Conservation (phyloP, 2,329 filamentous ascomycete genomes). For the Paecilomyces sp. region DNA sequence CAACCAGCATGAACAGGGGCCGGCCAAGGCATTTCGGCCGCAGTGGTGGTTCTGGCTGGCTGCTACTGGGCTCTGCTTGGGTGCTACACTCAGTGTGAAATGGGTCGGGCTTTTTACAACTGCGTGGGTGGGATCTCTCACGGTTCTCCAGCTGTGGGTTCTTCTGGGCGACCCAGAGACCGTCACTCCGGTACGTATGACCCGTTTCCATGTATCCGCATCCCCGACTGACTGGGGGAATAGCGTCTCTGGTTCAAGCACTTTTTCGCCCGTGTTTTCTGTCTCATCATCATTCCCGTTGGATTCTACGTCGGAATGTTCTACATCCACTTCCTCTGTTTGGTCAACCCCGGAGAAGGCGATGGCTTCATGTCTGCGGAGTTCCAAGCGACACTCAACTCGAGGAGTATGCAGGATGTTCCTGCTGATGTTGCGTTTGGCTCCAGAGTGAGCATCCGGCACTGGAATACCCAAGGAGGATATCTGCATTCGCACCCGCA, state of each 20-base stretch:
- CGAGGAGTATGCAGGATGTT: conserved; percentile 91
- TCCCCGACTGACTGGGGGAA: conserved; percentile 14
- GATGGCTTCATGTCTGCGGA: conserved; percentile 99
- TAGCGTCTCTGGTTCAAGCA: conserved; percentile 85
- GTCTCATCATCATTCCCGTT: conserved; percentile 78
- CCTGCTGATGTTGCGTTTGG: conserved; percentile 87
- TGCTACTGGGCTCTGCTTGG: conserved; percentile 77
- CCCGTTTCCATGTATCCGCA: background rate
- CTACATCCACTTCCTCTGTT: conserved; percentile 87
- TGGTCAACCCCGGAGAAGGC: conserved; percentile 90
- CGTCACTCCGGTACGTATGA: conserved; percentile 61
- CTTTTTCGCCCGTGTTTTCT: conserved; percentile 83
- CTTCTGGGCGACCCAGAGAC: conserved; percentile 82
- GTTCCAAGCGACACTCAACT: conserved; percentile 95
- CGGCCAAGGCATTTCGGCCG: conserved; percentile 74
- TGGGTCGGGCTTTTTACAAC: conserved; percentile 99
- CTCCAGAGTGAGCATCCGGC: conserved; percentile 76
- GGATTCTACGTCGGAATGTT: conserved; percentile 97
- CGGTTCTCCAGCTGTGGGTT: conserved; percentile 88
- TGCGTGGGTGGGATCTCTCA: conserved; percentile 92
- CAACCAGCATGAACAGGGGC: conserved; percentile 93
- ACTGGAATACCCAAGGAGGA: conserved; percentile 95
- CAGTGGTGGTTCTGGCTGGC: conserved; percentile 98
- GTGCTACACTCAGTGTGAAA: conserved; percentile 90
- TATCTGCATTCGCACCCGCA: conserved; percentile 95